These are phyloP conservation scores for Colletotrichum paranaense DNA, from an alignment of 2,329 filamentous ascomycete genomes.

Conservation along the genomic window DNA sequence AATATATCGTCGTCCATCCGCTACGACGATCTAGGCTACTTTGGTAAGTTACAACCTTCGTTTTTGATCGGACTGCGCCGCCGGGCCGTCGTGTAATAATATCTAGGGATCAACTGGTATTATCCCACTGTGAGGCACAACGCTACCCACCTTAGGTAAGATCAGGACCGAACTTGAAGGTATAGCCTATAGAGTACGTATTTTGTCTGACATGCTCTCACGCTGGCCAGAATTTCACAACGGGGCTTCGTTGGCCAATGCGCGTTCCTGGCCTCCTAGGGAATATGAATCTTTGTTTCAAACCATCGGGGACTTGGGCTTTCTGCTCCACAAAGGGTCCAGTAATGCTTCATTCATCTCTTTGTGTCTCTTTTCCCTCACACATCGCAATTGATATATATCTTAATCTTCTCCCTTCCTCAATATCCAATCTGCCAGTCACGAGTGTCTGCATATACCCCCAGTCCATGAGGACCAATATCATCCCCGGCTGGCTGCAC, in stretches of 20 bases:
- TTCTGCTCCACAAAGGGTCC: constrained; percentile 24
- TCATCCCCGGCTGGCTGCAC: too few species aligned
- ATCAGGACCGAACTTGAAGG: not conserved
- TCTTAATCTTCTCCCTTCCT: constrained; percentile 14
- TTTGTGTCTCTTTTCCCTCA: not conserved
- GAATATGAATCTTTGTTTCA: constrained; percentile 30
- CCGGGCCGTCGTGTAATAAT: not conserved
- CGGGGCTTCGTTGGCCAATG: constrained; percentile 2
- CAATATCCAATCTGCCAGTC: not conserved
- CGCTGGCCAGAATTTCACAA: not conserved
- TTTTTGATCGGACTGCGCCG: not conserved
- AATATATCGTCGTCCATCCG: not conserved
- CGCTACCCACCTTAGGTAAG: not conserved
- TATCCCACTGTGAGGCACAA: not conserved
- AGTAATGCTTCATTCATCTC: constrained; percentile 27
- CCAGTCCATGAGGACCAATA: not conserved
- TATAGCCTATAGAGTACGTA: not conserved
- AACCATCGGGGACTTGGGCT: constrained; percentile 18
- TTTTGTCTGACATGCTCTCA: not conserved
- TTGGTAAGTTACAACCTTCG: not conserved
- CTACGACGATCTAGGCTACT: not conserved
- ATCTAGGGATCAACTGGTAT: not conserved
- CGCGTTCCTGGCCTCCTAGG: not conserved
- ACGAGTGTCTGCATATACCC: constrained; percentile 1
- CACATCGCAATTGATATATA: not conserved